Evolutionary conservation across 2,329 filamentous ascomycete genomes (phyloP), one percentile per base, ranked within the genome.

Genomic region (Fusarium sacchari): DNA sequence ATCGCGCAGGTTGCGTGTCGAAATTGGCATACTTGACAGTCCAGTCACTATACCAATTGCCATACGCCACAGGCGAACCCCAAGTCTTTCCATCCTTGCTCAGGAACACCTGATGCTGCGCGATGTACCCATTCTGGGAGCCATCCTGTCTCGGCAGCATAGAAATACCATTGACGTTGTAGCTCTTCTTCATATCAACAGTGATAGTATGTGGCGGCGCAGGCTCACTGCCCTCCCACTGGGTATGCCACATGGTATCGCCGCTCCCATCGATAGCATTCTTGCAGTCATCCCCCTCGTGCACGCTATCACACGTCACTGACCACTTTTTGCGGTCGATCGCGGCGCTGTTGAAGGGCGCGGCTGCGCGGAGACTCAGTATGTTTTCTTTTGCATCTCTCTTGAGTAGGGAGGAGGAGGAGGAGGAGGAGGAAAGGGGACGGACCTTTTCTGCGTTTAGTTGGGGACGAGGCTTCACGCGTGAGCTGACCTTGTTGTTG

Each of bases 1-100:
- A 73, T 0, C 71, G 47, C 0, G 70, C 67, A 18, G 61, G 66
- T 28, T 67, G 60, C 3, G 67, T 71, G 8, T 73, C 70, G 55
- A 73, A 73, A 22, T 67, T 71, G 70, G 71, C 55, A 60, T 67
- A 68, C 30, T 73, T 73, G 10, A 55, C 52, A 13, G 62, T 68
- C 11, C 18, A 32, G 9, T 74, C 71, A 10, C 11, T 42, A 22
- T 67, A 74, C 71, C 71, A 74, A 5, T 57, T 74, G 10, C 71
- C 71, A 24, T 57, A 71, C 5, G 67, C 71, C 24, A 72, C 64
- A n/a, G 69, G 50, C 6, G 39, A 43, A 3, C 60, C 69, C 69
- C 69, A 73, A 10, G 15, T 63, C 24, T 59, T 60, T 1, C 53
- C 60, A 17, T 74, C 71, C 20, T 60, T 65, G 17, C 71, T 74